These are phyloP conservation scores for Malus hybrid DNA, from an alignment of 331 rosid genomes.

Conservation along the genomic window DNA sequence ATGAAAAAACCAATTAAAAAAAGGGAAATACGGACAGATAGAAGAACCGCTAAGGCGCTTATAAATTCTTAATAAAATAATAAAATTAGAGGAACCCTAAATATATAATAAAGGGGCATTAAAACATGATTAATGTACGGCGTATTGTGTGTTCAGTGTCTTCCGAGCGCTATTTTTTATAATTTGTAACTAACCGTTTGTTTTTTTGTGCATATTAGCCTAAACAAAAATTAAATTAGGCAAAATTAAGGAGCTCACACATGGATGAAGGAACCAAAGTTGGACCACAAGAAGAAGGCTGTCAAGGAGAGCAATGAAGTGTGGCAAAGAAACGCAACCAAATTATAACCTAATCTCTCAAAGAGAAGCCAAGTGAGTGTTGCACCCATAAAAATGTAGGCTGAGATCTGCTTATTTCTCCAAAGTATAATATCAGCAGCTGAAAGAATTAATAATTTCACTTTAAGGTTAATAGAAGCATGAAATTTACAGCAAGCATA, in stretches of 20 bases:
- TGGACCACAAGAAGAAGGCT: constrained; percentile 39
- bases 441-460: constrained; percentile 7
- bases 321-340: constrained; percentile 41
- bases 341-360: constrained; percentile 42
- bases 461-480: no score
- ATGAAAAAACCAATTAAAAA: neutral
- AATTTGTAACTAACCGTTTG: no score
- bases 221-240: no score
- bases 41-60: neutral
- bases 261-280: constrained; percentile 22
- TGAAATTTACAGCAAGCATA: neutral
- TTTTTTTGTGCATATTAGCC: neutral
- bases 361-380: constrained; percentile 39
- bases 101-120: neutral
- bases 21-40: neutral
- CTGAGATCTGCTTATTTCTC: constrained; percentile 41
- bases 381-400: constrained; percentile 29
- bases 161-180: no score
- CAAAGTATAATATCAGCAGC: constrained; percentile 62
- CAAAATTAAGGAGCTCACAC: constrained; percentile 32
- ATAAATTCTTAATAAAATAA: neutral
- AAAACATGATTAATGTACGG: neutral
- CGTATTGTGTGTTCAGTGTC: neutral
- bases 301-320: constrained; percentile 23
- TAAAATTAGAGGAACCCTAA: neutral